Base-by-base conservation (phyloP, 768 basidiomycete species). In the Naganishia friedmannii region DNA sequence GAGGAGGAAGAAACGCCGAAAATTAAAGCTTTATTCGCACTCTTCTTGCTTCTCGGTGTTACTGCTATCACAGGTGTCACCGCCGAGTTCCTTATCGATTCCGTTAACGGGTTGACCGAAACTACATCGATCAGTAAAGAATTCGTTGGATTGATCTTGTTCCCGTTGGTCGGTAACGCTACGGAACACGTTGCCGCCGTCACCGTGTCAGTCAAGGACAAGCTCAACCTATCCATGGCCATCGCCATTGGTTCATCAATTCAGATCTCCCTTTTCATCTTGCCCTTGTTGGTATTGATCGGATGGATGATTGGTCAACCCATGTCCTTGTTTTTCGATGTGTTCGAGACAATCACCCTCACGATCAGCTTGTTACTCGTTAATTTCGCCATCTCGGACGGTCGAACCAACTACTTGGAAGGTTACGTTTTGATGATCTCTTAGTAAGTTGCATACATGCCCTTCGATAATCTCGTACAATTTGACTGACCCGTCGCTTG, bases 171-270 rank as follows among this genome's bases (percentile, higher is more conserved):
- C 46, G 91, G 68, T 10, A 93, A 92, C 77, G 90, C 91, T 7
- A 91, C 90, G 67, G 93, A 96, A 77, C 93, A 94, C 77, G 89
- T 89, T 39, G 95, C 92, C 1, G 93, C 93, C 17, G 91, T 96
- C 31, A 89, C 89, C 0, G 93, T 94, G 9, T 91, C 93, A 0
- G 89, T 92, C 70, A 94, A 94, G 81, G 82, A 83, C 80, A 92
- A 94, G 79, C 83, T 96, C 23, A 90, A 90, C 54, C 85, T 96
- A 6, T 91, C 90, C 76, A 83, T 96, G 68, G 88, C 90, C 32
- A 90, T 96, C 31, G 91, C 93, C 23, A 90, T 92, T 85, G 94
- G 73, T 87, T 93, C 77, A 87, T 95, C 78, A 87, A 95, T 80
- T 89, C 92, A 80, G 68, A 76, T 80, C 31, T 76, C 79, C 0